Base-by-base conservation (phyloP, 192 early-diverging fungal species). In the Dissophora ornata region DNA sequence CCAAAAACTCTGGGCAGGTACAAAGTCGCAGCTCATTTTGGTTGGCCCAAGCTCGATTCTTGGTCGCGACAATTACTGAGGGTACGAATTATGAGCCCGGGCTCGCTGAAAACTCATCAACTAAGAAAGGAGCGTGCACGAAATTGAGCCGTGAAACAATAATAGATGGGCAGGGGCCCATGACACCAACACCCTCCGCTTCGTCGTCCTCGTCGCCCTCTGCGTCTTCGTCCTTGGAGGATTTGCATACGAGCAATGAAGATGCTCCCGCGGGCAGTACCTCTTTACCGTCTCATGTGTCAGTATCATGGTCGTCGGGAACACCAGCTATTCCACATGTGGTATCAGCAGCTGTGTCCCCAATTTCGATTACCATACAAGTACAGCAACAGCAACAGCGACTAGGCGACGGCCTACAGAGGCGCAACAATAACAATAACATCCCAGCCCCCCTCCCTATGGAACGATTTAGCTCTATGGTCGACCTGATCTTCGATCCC, bases 401-500 rank as follows among this genome's bases (percentile, higher is more conserved):
- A 38, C n/a, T n/a, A n/a, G n/a, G n/a, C n/a, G n/a, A n/a, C n/a
- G n/a, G n/a, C n/a, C n/a, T n/a, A n/a, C n/a, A n/a, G n/a, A n/a
- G n/a, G n/a, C n/a, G n/a, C n/a, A n/a, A n/a, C n/a, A n/a, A n/a
- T n/a, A n/a, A n/a, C n/a, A n/a, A n/a, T n/a, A n/a, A n/a, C n/a
- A 10, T 28, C 15, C 33, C 38, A 8, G 57, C 38, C 24, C 47
- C 63, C 0, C 57, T 75, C 38, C 57, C 62, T 22, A 52, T 66
- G 57, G 63, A 55, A 16, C 57, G 71, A 25, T 54, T 75, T 34
- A 52, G 58, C 32, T 38, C 71, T 32, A 62, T 75, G 41, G 71
- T 75, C 2, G 71, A 67, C 29, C 33, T 75, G 21, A 46, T 75
- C 28, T 75, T 75, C 55, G 71, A 75, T 30, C 71, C 71, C 28